A percentile compares a stretch with the other conserved stretches of the same genome.
These are phyloP conservation scores for Pyronema omphalodes DNA, from an alignment of 495 filamentous ascomycete species.

Conservation along the genomic window DNA sequence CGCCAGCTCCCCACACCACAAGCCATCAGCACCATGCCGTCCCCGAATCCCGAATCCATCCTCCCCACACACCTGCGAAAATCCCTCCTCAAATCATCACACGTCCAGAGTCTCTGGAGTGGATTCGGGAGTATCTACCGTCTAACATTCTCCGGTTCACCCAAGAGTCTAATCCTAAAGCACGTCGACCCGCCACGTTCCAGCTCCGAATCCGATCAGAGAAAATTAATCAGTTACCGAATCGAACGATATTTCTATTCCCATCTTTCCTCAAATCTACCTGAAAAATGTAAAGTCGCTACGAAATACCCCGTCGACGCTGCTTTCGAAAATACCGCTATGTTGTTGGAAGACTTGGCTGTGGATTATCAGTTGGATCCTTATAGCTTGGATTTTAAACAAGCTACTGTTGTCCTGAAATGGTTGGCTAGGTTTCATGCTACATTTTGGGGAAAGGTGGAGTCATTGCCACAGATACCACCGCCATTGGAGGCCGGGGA, in stretches of 20 bases:
- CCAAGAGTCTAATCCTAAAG: constrained; percentile 27
- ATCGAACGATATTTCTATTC: constrained; percentile 33
- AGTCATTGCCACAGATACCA: constrained; percentile 12
- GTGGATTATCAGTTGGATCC: constrained; percentile 9
- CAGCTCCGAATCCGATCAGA: constrained; percentile 18
- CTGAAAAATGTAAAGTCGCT: constrained; percentile 24
- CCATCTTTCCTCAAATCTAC: constrained; percentile 23
- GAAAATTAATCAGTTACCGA: constrained; percentile 33
- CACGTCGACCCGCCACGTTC: constrained; percentile 25
- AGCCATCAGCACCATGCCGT: neutral
- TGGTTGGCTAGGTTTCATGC: constrained; percentile 31
- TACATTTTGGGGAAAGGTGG: constrained; percentile 20
- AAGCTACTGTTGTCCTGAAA: constrained; percentile 24
- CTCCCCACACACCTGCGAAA: constrained; percentile 14
- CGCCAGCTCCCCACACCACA: neutral
- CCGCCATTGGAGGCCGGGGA: constrained; percentile 21
- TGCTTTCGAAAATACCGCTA: constrained; percentile 11
- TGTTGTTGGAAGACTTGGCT: constrained; percentile 25
- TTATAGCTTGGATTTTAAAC: constrained; percentile 1
- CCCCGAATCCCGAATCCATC: neutral
- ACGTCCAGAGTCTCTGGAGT: constrained; percentile 29
- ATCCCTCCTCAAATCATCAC: constrained; percentile 17
- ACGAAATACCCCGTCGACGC: constrained; percentile 16
- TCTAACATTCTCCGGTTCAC: constrained; percentile 21
- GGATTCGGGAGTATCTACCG: constrained; percentile 31